A percentile compares a stretch with the other conserved stretches of the same genome.
These are phyloP conservation scores for Climacium dendroides DNA, from an alignment of 225 moss, liverwort and hornwort genomes.

Conservation along the genomic window DNA sequence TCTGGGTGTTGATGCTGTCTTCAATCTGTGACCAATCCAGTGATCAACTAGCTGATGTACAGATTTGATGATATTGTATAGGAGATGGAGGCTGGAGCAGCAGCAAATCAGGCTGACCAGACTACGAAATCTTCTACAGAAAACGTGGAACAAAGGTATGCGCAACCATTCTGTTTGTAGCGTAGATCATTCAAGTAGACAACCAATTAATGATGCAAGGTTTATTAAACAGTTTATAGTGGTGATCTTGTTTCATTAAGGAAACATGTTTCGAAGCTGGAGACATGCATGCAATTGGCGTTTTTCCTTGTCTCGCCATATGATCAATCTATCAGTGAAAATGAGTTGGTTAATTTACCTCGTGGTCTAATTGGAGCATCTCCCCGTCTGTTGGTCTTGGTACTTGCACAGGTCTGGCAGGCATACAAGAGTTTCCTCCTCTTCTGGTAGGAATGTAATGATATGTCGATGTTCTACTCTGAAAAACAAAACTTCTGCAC, in stretches of 20 bases:
- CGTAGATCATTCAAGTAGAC: neutral
- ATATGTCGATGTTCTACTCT: neutral
- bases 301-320: neutral
- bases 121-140: neutral
- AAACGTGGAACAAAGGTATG: conserved; percentile 10
- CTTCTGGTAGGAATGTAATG: conserved; percentile 13
- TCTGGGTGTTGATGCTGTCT: neutral
- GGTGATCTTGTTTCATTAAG: neutral
- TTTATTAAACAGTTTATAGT: neutral
- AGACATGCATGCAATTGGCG: neutral
- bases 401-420: conserved; percentile 25
- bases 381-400: conserved; percentile 13
- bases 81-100: neutral
- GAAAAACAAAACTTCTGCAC: neutral
- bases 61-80: neutral
- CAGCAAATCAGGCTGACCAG: neutral
- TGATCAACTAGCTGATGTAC: neutral
- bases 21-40: neutral
- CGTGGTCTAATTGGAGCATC: conserved; percentile 6
- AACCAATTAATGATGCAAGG: neutral
- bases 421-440: conserved; percentile 13
- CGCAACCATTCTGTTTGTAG: neutral
- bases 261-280: neutral
- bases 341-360: neutral
- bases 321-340: neutral